Evolutionary conservation across 345 rosid genomes (phyloP), one percentile per base, ranked within the genome.

Genomic region (Gossypium ekmanianum): DNA sequence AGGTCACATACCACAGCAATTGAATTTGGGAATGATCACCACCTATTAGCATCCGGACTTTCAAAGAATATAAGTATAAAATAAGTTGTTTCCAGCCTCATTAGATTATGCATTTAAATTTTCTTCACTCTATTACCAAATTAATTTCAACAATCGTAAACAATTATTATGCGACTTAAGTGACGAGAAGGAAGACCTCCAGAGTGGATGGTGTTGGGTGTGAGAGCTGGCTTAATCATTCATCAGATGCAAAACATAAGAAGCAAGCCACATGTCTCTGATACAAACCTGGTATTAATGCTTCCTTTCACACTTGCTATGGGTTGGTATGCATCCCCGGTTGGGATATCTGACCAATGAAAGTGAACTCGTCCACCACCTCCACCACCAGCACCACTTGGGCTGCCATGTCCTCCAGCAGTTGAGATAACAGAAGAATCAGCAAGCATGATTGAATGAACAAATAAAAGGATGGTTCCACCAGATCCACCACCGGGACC

Each of bases 401-500:
- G 85, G 79, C 92, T 88, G 64, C 98, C 98, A 81, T 86, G 89
- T 74, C 98, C 98, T 70, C 98, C 98, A 58, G 69, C 72, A 64
- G 87, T 81, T 72, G 97, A 89, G 77, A 89, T 84, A 52, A 73
- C 70, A 18, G 98, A 87, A 69, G 89, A 85, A 68, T 74, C 77
- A 17, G 84, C 84, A 76, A 94, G 84, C 39, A 80, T 81, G 72
- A 88, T 73, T n/a, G 84, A 17, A 68, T 79, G 90, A 77, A 92
- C 79, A 84, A 89, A 94, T 64, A 94, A 68, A 72, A 94, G 93
- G 77, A 92, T 85, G 2, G 98, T 92, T 79, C 98, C 98, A 81
- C 98, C 98, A 71, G 97, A 89, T 68, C 97, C 98, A 77, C 98
- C 98, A 61, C 97, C 98, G 57, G 98, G 94, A 68, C 94, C 94